Percentiles rank a stretch among this genome's conserved stretches.
Conservation (phyloP, 1,284 basidiomycete species). For the Microbotryum saponariae region DNA sequence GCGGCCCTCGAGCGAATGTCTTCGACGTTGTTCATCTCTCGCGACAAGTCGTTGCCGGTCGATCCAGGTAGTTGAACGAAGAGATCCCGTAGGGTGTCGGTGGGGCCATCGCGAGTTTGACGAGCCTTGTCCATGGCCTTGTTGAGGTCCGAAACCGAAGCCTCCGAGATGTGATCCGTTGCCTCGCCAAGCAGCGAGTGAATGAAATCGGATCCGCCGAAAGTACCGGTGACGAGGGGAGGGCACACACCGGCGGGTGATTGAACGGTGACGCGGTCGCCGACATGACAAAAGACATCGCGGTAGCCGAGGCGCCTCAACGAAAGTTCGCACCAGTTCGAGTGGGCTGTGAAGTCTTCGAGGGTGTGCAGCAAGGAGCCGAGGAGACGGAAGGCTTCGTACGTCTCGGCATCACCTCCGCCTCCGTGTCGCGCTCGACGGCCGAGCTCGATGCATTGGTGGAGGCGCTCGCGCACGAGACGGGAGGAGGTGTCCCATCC, state of each 20-base stretch:
- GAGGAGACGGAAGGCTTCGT: conserved; percentile 67
- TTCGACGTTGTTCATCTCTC: conserved; percentile 69
- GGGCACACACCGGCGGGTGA: conserved; percentile 71
- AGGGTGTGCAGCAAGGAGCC: conserved; percentile 55
- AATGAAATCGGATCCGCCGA: conserved; percentile 79
- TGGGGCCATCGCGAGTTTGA: neutral
- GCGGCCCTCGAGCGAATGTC: conserved; percentile 57
- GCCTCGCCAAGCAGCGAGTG: conserved; percentile 35
- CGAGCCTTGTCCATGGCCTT: conserved; percentile 58
- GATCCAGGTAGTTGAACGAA: conserved; percentile 47
- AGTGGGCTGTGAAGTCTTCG: conserved; percentile 82
- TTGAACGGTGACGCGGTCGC: conserved; percentile 67
- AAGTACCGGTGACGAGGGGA: conserved; percentile 80
- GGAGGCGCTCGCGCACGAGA: conserved; percentile 68
- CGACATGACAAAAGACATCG: conserved; percentile 83
- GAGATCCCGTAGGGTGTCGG: conserved; percentile 34
- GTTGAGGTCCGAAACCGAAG: conserved; percentile 81
- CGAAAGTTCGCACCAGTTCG: conserved; percentile 44
- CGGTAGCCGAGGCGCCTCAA: conserved; percentile 33
- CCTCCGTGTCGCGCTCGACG: conserved; percentile 25
- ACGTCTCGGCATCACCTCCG: conserved; percentile 51
- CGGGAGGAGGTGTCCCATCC: conserved; percentile 81
- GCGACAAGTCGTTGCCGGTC: conserved; percentile 50
- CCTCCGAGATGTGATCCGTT: conserved; percentile 47
- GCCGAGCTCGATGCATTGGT: conserved; percentile 57